These are phyloP conservation scores for Triangularia verruculosa DNA, from an alignment of 2,329 filamentous ascomycete species.

Conservation along the genomic window DNA sequence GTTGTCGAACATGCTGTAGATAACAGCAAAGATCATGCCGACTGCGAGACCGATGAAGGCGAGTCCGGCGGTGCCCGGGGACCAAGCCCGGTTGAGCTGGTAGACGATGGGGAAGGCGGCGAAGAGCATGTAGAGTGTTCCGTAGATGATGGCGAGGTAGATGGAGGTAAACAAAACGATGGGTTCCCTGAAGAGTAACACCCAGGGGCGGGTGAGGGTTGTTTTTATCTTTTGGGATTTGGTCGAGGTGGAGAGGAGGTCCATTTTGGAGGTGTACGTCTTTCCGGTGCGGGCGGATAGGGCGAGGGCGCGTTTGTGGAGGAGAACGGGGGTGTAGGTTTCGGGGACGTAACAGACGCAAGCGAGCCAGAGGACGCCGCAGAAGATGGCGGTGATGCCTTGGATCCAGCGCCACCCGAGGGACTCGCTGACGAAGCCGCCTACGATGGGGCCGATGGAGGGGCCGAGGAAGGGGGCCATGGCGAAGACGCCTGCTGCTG, in stretches of 20 bases:
- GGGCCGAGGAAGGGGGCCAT: conserved; percentile 65
- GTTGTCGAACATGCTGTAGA: conserved; percentile 55
- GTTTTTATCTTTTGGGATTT: conserved; percentile 50
- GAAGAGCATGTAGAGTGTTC: conserved; percentile 59
- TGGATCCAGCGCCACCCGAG: conserved; percentile 70
- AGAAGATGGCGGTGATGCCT: conserved; percentile 63
- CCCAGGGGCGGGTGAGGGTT: conserved; percentile 62
- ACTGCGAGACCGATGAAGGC: conserved; percentile 67
- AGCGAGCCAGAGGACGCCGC: conserved; percentile 56
- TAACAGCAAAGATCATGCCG: conserved; percentile 60
- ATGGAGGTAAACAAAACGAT: conserved; percentile 64
- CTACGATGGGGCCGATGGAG: conserved; percentile 60
- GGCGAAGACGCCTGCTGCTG: conserved; percentile 62
- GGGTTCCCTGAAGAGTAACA: conserved; percentile 67
- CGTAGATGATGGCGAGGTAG: conserved; percentile 63
- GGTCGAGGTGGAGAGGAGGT: conserved; percentile 35
- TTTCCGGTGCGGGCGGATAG: conserved; percentile 53
- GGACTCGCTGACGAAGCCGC: conserved; percentile 62
- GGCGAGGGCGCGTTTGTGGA: conserved; percentile 51
- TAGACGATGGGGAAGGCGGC: conserved; percentile 66
- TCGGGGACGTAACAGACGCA: conserved; percentile 53
- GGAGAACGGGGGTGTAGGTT: conserved; percentile 58
- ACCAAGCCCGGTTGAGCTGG: conserved; percentile 57
- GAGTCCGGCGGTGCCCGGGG: conserved; percentile 56
- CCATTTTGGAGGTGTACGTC: conserved; percentile 53